Base-by-base conservation (phyloP, 768 basidiomycete genomes). In the Porpolomopsis calyptriformis region DNA sequence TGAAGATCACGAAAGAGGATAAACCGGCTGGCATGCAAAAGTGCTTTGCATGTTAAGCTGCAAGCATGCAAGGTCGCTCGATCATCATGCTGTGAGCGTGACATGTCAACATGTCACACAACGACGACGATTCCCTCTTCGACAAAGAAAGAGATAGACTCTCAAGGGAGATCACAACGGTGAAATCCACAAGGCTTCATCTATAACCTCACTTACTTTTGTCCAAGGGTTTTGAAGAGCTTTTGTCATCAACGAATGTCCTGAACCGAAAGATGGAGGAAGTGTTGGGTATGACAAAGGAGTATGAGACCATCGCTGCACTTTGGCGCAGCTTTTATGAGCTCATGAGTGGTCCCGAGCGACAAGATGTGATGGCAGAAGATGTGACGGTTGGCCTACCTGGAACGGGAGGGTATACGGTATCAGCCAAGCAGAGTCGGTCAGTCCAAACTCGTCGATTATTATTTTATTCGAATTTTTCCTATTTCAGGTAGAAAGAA, bases 251-350 rank as follows among this genome's bases (percentile, higher is more conserved):
- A 7, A 82, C 84, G 49, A 97, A 97, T 56, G 76, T 76, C 22
- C 66, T 92, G 18, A 94, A 94, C 60, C 78, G 91, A 51, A 92
- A 90, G 58, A 73, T 94, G 14, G 92, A 97, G 62, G 90, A 96
- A 59, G 89, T 92, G 2, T 67, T 84, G 20, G 87, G 87, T 8
- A 93, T 94, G 78, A 91, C 92, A 4, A 81, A 80, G 48, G 92
- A 93, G 69, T 92, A 94, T 60, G 78, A 84, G 42, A 91, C 85
- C 2, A 88, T 93, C 34, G 87, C 91, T 2, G 71, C 77, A 2
- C 68, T 96, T 40, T 93, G 90, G 89, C 73, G 79, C 48, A 77
- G 74, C 54, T 90, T 89, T 53, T 80, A 87, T 54, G 67, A 80
- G 47, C 68, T 90, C 52, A 89, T 89, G 85, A 73, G 72, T 20